Base-by-base conservation (phyloP, 192 early-diverging fungal species). In the Coemansia sp. region DNA sequence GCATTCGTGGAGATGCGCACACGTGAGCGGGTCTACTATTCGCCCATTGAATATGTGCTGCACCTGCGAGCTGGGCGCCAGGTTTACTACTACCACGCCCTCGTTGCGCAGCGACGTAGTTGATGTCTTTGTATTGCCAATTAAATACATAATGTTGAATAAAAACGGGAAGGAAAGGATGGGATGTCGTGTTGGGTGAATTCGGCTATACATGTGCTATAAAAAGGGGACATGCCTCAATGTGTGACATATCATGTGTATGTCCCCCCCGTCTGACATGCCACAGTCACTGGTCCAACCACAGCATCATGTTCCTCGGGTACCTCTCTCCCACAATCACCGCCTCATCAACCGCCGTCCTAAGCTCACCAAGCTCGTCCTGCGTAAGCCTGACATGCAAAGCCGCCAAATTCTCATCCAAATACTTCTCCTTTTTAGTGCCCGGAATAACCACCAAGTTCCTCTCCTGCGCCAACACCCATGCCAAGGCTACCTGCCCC, bases 401-500 rank as follows among this genome's bases (percentile, higher is more conserved):
- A 33, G 81, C 73, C 26, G 23, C 60, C 23, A 74, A 16, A 50
- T 76, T 85, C 24, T 79, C 68, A 13, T 83, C 71, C 14, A 85
- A 66, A 35, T 83, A 77, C 46, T 85, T 81, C 11, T 71, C 64
- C 20, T 66, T 62, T 37, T 66, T 82, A 13, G 88, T 87, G 13
- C 86, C 88, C 4, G 86, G 86, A 67, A 86, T 86, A 14, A 76
- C 79, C 73, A 87, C 69, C 34, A 87, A 21, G 24, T 70, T 66
- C n/a, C 23, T 7, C 3, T 82, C 77, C 62, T 89, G 88, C 18
- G 74, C 69, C 11, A 88, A 42, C 20, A 90, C 77, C 90, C 90
- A 91, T 3, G 90, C 87, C 14, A 91, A 70, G 0, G 78, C 78
- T 18, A 90, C 69, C 65, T 91, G 87, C 10, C 76, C 65, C 1